Conservation (phyloP, 345 rosid genomes). For the Syzygium aromaticum region DNA sequence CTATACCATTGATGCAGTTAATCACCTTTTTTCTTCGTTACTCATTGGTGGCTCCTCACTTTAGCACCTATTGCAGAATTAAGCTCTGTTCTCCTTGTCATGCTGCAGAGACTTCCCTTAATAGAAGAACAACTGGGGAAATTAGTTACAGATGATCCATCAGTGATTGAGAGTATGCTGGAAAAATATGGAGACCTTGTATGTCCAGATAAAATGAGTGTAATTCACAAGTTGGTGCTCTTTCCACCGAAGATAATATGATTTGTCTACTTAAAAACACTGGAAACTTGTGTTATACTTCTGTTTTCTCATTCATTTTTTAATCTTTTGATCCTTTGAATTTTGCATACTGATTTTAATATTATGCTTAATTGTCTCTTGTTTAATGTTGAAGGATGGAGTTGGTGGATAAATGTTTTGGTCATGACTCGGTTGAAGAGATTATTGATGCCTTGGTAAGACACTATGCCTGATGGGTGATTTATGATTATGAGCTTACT, state of each 20-base stretch:
- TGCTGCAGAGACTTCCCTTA: conserved; percentile 46
- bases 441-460: conserved; percentile 75
- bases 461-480: neutral
- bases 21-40: neutral
- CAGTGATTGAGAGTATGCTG: conserved; percentile 58
- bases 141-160: conserved; percentile 79
- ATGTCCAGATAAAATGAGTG: conserved; percentile 60
- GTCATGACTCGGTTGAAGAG: conserved; percentile 81
- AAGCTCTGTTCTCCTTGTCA: neutral
- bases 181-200: conserved; percentile 56
- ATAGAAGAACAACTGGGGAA: conserved; percentile 64
- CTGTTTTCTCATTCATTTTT: neutral
- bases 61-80: neutral
- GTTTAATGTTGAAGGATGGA: conserved; percentile 37
- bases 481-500: neutral
- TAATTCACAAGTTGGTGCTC: conserved; percentile 54
- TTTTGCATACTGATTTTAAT: neutral
- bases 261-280: neutral
- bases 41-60: neutral
- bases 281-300: neutral
- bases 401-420: conserved; percentile 66
- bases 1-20: conserved; percentile 51
- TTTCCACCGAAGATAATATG: neutral
- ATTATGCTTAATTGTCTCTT: neutral
- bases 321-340: neutral